Evolutionary conservation across 1,139 yeast species (phyloP), one percentile per base, ranked within the genome.

Genomic region (Saccharomyces hybrid): DNA sequence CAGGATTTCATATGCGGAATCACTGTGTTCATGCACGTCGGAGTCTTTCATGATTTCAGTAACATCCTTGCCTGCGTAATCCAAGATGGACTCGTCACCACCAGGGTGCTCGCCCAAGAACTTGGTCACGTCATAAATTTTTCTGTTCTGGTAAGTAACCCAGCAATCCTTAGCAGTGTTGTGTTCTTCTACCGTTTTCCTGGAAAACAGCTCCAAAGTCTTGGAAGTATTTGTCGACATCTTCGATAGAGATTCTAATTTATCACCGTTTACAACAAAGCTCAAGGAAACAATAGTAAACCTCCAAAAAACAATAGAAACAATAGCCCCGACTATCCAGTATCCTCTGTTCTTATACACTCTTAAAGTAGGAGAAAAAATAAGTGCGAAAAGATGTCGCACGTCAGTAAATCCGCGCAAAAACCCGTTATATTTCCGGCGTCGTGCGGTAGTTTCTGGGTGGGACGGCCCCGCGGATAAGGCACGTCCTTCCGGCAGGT

Each of bases 31-130:
- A 68, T 90, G 96, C 38, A 85, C 77, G 3, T 67, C 70, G 16
- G 75, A 70, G 66, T 88, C 95, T n/a, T 84, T 81, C 81, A 91
- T 78, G 50, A 88, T 82, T 49, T 78, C 79, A 11, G 97, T 87
- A 59, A 90, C 77, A 68, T 93, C 98, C 67, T 83, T 78, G 50
- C 97, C 97, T 13, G 89, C 93, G 67, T 84, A 82, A 3, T 88
- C 91, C 54, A 79, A 64, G 56, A 93, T 80, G 26, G 53, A 52
- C 20, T 26, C 50, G 4, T 80, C 82, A n/a, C 97, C 97, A 54
- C 88, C 97, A 0, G 97, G 97, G 69, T 90, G 96, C 63, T 86
- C 91, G 41, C 83, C 85, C 49, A 90, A 67, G 63, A 90, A 93
- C 6, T 73, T 78, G 0, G 93, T 84, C 50, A 91, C 90, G 68